Base-by-base conservation (phyloP, 2,329 filamentous ascomycete species). In the Ophiosphaerella korrae region DNA sequence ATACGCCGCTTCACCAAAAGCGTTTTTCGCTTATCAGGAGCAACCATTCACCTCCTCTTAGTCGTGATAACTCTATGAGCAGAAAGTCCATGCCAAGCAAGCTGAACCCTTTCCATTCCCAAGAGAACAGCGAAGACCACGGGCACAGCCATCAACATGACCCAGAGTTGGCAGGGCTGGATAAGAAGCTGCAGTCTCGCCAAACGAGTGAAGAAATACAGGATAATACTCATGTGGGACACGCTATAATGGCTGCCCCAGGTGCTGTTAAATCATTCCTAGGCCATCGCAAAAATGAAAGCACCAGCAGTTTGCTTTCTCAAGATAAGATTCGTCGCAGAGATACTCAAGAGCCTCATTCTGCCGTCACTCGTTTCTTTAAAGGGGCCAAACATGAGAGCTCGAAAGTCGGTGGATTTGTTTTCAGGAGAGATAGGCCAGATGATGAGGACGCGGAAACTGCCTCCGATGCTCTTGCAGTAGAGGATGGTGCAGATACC, bases 351-450 rank as follows among this genome's bases (percentile, higher is more conserved):
- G 75, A 79, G 34, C 68, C 73, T 5, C 64, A 68, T 34, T 84
- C 83, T 8, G 85, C 83, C 32, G 79, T 91, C 7, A 84, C 87
- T 36, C 85, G 88, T 6, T 87, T 96, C 41, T 88, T 96, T 74
- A 93, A 91, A 74, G 87, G 86, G 26, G 83, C 95, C 2, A 82
- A 83, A n/a, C 80, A 79, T 53, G 85, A 88, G 62, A 80, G 86
- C 7, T 81, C 83, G 0, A 84, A 82, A 62, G 80, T 87, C 31
- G 82, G 84, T 13, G 84, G 85, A 42, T 77, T 83, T 37, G 81
- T 87, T 18, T 78, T 85, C 71, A 82, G 80, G 58, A 83, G 81
- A 62, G 85, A 88, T 29, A 66, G 73, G 18, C 63, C 59, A 42
- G 70, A 74, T 11, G 74, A 77, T 57, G 77, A 75, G 49, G 78